These are phyloP conservation scores for Talaromyces stipitatus DNA, from an alignment of 495 filamentous ascomycete species.

Conservation along the genomic window DNA sequence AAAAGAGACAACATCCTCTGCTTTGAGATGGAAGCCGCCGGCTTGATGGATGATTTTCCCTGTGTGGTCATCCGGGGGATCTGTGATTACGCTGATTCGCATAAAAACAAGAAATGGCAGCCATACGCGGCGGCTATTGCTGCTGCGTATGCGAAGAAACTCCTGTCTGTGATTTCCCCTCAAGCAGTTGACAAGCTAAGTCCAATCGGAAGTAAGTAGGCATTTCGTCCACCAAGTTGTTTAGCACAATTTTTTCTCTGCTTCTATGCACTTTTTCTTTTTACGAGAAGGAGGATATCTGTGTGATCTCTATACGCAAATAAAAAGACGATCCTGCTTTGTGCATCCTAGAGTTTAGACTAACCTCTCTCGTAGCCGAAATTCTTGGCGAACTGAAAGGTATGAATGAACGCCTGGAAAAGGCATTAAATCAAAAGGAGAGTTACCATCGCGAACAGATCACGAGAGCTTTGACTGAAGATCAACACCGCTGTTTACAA, in stretches of 20 bases:
- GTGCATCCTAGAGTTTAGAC: neutral
- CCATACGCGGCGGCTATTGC: constrained; percentile 28
- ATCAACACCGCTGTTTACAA: constrained; percentile 19
- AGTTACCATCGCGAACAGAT: constrained; percentile 10
- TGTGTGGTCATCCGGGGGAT: constrained; percentile 33
- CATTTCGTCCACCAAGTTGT: neutral
- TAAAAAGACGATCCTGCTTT: neutral
- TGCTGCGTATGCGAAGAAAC: constrained; percentile 27
- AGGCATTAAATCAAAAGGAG: constrained; percentile 12
- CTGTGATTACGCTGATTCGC: constrained; percentile 36
- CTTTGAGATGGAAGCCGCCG: constrained; percentile 40
- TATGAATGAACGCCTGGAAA: constrained; percentile 18
- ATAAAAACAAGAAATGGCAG: constrained; percentile 34
- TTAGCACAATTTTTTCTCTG: neutral
- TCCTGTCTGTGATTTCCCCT: constrained; percentile 26
- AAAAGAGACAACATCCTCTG: constrained; percentile 6
- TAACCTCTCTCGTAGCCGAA: constrained; percentile 22
- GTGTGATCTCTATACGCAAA: neutral
- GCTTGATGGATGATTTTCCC: constrained; percentile 28
- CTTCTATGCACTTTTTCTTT: neutral
- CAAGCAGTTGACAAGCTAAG: constrained; percentile 21
- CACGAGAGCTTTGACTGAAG: constrained; percentile 10
- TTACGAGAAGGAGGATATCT: neutral
- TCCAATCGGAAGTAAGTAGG: neutral
- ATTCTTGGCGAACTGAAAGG: constrained; percentile 16